These are phyloP conservation scores for Moricandia arvensis DNA, from an alignment of 345 rosid genomes.

Conservation along the genomic window DNA sequence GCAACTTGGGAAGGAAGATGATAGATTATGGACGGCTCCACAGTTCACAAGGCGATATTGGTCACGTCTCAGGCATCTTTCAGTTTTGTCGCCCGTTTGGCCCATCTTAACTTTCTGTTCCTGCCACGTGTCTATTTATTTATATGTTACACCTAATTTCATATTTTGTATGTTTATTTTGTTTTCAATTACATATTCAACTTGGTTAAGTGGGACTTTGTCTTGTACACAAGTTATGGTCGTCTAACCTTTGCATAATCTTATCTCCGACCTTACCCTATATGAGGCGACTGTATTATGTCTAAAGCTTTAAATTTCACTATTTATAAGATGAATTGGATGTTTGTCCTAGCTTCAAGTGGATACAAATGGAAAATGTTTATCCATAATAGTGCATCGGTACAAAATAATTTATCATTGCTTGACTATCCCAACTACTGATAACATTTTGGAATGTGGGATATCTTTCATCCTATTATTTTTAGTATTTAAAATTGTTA, in stretches of 20 bases:
- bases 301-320: not conserved
- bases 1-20: constrained; percentile 4
- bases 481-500: not conserved
- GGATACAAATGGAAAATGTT: not conserved
- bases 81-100: constrained; percentile 27
- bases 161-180: not conserved
- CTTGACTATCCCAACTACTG: too few relatives aligned
- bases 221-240: not conserved
- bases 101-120: constrained; percentile 2
- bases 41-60: not conserved
- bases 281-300: not conserved
- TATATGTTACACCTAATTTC: not conserved
- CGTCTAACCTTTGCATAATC: too few relatives aligned
- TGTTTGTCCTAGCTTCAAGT: not conserved
- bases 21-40: not conserved
- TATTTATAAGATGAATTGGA: not conserved
- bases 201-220: constrained; percentile 2
- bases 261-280: not conserved
- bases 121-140: constrained; percentile 10
- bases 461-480: not conserved
- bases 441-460: not conserved
- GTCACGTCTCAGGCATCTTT: constrained; percentile 32
- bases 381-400: not conserved
- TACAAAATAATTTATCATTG: too few relatives aligned
- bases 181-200: not conserved